Conservation (phyloP, 331 rosid species). For the Malus hybrid region DNA sequence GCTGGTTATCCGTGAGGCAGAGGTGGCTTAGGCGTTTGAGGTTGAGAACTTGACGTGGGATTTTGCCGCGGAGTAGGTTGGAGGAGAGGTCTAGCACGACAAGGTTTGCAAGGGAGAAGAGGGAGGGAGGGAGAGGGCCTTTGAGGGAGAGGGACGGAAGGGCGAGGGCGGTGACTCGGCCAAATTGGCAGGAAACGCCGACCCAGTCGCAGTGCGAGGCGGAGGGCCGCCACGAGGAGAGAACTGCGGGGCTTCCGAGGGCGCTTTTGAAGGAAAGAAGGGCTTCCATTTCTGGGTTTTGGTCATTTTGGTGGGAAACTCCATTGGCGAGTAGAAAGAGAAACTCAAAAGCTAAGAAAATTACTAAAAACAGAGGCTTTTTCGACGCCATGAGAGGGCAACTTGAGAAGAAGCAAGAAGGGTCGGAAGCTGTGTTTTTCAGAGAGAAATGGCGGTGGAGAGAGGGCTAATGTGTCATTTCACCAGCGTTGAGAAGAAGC, state of each 20-base stretch:
- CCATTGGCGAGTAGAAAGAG: conserved; percentile 13
- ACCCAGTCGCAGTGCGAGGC: conserved; percentile 64
- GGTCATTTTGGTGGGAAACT: conserved; percentile 5
- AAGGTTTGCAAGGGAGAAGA: conserved; percentile 44
- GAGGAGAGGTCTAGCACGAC: conserved; percentile 53
- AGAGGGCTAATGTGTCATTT: background rate
- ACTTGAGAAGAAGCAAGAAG: background rate
- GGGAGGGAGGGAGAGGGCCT: conserved; percentile 39
- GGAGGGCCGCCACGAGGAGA: conserved; percentile 49
- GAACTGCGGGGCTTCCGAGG: conserved; percentile 37
- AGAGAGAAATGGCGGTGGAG: background rate
- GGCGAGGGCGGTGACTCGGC: conserved; percentile 56
- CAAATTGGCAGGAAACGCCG: conserved; percentile 62
- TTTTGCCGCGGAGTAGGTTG: conserved; percentile 48
- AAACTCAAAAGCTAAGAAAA: conserved; percentile 14
- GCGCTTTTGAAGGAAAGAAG: conserved; percentile 59
- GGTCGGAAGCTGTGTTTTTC: background rate
- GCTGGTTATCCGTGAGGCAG: conserved; percentile 24
- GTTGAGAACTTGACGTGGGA: conserved; percentile 34
- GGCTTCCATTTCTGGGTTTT: conserved; percentile 33
- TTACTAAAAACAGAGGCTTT: conserved; percentile 12
- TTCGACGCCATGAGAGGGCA: conserved; percentile 2
- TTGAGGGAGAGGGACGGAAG: conserved; percentile 44
- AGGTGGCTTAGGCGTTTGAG: conserved; percentile 28
- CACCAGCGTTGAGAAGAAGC: conserved; percentile 7